Evolutionary conservation across 2,329 filamentous ascomycete genomes (phyloP), one percentile per base, ranked within the genome.

Genomic region (Fusarium sulawesiense): DNA sequence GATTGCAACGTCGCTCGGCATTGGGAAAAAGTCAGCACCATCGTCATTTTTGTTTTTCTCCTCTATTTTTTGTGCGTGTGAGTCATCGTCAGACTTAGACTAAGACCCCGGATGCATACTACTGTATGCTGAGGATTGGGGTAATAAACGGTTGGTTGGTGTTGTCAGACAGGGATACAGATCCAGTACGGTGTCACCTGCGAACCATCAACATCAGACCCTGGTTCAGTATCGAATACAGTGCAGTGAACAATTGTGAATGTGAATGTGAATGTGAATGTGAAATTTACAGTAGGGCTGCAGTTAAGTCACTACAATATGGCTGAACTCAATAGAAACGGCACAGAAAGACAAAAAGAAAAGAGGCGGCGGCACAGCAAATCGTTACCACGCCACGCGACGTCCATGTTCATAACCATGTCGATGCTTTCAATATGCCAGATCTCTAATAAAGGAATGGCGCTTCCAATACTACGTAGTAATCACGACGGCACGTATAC

Each of bases 91-190:
- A 56, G 48, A 61, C 56, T 68, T 59, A 32, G 30, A 32, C 30
- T 16, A 32, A 37, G 60, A 63, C 56, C 69, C 66, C 67, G 46
- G 50, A 60, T 68, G 34, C 57, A 53, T 53, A 23, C 18, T 25
- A 29, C 29, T 29, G 29, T 29, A 32, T 27, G 18, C 40, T 41
- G 49, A 34, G 32, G 49, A 30, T 32, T 49, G 6, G 47, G 47
- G 32, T 50, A 63, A 48, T 46, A 37, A 56, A 60, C 45, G 34
- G 34, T 37, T 37, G 34, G 34, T 37, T 37, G 34, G 34, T 37
- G 54, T 48, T 73, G 64, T 62, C 64, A 69, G 64, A 57, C 67
- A 75, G 73, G 73, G 73, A 72, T 75, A 50, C 56, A 54, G 64
- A 75, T 66, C 66, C 69, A 61, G 56, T 25, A 55, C 54, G 59